Conservation (phyloP, 192 early-diverging fungal genomes). For the Entrophospora sp. region DNA sequence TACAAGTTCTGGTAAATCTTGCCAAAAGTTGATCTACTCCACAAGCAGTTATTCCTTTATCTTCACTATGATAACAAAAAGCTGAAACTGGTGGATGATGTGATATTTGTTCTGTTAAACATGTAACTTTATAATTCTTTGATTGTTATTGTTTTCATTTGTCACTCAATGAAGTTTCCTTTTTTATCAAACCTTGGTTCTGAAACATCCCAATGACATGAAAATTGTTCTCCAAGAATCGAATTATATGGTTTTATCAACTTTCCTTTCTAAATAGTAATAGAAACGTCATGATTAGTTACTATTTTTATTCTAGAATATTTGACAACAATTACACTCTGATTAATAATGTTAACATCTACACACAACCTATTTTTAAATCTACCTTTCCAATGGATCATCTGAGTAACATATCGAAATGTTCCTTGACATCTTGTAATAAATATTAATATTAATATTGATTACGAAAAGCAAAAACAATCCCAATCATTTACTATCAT, state of each 20-base stretch:
- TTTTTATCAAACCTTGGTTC: slow-evolving; percentile 27
- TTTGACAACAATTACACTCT: background rate
- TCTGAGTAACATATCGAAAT: no score
- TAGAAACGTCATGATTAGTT: background rate
- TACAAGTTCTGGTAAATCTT: slow-evolving; percentile 62
- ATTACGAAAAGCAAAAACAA: no score
- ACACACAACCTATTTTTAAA: slow-evolving; percentile 49
- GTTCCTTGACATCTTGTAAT: no score
- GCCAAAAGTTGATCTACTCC: slow-evolving; percentile 68
- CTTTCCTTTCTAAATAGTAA: slow-evolving; percentile 26
- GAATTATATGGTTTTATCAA: slow-evolving; percentile 53
- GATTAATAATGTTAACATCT: background rate
- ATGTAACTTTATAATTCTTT: slow-evolving; percentile 32
- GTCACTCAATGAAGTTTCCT: slow-evolving; percentile 27
- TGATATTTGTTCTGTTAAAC: slow-evolving; percentile 55
- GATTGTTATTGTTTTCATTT: background rate
- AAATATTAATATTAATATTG: no score
- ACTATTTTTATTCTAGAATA: background rate
- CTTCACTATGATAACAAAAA: slow-evolving; percentile 51
- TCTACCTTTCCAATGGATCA: slow-evolving; percentile 57
- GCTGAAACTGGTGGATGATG: slow-evolving; percentile 55
- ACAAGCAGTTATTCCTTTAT: slow-evolving; percentile 49
- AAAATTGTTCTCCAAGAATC: slow-evolving; percentile 48
- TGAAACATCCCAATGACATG: slow-evolving; percentile 43
- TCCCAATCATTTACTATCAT: no score